Conservation (phyloP, 225 moss, liverwort and hornwort species). For the Bryum argenteum region DNA sequence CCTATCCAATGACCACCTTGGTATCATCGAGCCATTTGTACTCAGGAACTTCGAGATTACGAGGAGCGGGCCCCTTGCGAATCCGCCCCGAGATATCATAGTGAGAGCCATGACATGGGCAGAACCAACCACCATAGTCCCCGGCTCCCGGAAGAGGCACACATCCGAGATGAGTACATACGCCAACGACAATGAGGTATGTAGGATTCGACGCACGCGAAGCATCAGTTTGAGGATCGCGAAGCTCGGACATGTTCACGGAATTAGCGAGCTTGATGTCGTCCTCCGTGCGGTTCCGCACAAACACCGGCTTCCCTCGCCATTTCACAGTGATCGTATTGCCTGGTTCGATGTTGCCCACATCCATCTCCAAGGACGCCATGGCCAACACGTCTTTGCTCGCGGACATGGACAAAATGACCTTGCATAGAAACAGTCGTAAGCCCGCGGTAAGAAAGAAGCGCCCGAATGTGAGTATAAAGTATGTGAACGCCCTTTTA, state of each 20-base stretch:
- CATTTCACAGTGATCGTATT: constrained; percentile 51
- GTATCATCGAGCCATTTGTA: constrained; percentile 41
- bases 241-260: constrained; percentile 28
- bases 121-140: constrained; percentile 59
- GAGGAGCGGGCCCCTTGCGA: constrained; percentile 34
- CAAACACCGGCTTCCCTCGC: constrained; percentile 51
- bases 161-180: constrained; percentile 58
- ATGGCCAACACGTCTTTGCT: constrained; percentile 52
- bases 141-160: constrained; percentile 46
- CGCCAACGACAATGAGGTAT: constrained; percentile 48
- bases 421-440: constrained; percentile 38
- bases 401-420: constrained; percentile 54
- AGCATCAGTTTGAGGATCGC: constrained; percentile 33
- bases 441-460: constrained; percentile 40
- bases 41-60: constrained; percentile 36
- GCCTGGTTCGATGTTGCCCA: constrained; percentile 27
- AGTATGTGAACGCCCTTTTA: constrained; percentile 53
- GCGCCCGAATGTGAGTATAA: constrained; percentile 38
- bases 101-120: constrained; percentile 53
- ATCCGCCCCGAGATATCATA: constrained; percentile 56
- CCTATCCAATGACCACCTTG: constrained; percentile 30
- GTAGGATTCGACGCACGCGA: constrained; percentile 40
- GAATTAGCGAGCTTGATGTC: constrained; percentile 53
- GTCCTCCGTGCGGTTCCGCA: constrained; percentile 35
- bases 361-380: constrained; percentile 55